These are phyloP conservation scores for Candolleomyces efflorescens DNA, from an alignment of 768 basidiomycete genomes.

Conservation along the genomic window DNA sequence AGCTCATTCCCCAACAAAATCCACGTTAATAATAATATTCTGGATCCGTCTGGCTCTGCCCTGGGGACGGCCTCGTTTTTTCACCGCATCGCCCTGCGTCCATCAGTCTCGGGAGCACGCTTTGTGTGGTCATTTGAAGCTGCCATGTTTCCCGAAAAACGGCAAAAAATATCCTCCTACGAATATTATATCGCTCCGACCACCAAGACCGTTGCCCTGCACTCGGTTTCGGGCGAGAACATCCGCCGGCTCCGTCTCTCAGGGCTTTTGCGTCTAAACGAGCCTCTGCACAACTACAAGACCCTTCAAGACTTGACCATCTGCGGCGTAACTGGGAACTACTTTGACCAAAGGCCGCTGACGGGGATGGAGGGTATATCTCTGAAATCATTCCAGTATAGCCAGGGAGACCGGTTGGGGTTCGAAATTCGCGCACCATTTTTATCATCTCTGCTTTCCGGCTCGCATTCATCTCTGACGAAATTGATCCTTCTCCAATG, in stretches of 20 bases:
- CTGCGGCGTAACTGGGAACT: slow-evolving; percentile 27
- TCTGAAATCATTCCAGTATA: slow-evolving; percentile 32
- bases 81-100: too few relatives aligned
- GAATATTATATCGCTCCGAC: slow-evolving; percentile 27
- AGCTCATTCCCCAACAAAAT: background rate
- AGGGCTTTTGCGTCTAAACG: slow-evolving; percentile 23
- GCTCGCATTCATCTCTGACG: slow-evolving; percentile 17
- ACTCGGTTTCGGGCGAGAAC: slow-evolving; percentile 18
- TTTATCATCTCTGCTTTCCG: slow-evolving; percentile 25
- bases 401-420: slow-evolving; percentile 27
- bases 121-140: slow-evolving; percentile 7
- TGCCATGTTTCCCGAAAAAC: slow-evolving; percentile 3
- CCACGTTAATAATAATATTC: too few relatives aligned
- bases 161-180: slow-evolving; percentile 16
- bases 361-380: slow-evolving; percentile 21
- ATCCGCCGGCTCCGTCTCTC: slow-evolving; percentile 30
- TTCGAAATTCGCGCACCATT: slow-evolving; percentile 33
- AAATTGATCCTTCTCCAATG: slow-evolving; percentile 33
- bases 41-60: too few relatives aligned
- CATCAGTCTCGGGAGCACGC: background rate
- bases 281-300: slow-evolving; percentile 10
- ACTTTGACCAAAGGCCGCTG: slow-evolving; percentile 27
- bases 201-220: slow-evolving; percentile 25
- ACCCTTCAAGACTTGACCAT: slow-evolving; percentile 26
- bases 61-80: too few relatives aligned